Evolutionary conservation across 371 early-diverging fungal genomes (phyloP).

Genomic region (Cokeromyces recurvatus): DNA sequence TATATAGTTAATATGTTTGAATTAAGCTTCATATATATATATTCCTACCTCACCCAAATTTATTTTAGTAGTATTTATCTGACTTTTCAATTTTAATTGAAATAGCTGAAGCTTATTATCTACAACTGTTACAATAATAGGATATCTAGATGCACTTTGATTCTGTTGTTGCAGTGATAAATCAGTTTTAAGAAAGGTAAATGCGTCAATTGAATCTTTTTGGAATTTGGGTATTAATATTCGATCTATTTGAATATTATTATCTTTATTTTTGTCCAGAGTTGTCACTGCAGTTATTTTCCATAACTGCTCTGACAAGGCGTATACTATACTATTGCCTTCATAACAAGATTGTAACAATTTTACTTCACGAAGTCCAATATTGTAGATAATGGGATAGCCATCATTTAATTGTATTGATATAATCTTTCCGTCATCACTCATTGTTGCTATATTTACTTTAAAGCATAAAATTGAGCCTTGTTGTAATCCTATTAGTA

Average conservation of each 20-base stretch:
- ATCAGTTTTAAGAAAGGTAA: slow-evolving; percentile 15
- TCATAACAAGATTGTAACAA: no score
- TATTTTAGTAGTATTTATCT: slow-evolving; percentile 12
- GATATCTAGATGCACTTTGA: no score
- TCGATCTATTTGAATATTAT: slow-evolving; percentile 14
- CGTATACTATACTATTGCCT: slow-evolving; percentile 9
- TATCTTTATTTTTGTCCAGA: no score
- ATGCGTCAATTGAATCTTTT: slow-evolving; percentile 4
- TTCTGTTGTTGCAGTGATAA: no score
- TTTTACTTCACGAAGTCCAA: no score
- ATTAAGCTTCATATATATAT: neutral
- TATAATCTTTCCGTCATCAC: no score
- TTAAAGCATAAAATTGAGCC: slow-evolving; percentile 13
- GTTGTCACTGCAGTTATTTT: slow-evolving; percentile 10
- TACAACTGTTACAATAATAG: no score
- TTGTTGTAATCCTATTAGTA: slow-evolving; percentile 11
- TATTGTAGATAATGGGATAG: no score
- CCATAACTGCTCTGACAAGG: slow-evolving; percentile 25
- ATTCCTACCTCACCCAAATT: slow-evolving; percentile 19
- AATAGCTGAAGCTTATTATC: slow-evolving; percentile 21
- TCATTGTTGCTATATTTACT: neutral
- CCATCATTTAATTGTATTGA: no score
- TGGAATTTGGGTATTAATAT: slow-evolving; percentile 13
- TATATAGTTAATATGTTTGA: neutral
- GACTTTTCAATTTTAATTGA: slow-evolving; percentile 1